phyloP scores from a whole-genome alignment of 2,329 filamentous ascomycete species.

The Colletotrichum aenigma region DNA sequence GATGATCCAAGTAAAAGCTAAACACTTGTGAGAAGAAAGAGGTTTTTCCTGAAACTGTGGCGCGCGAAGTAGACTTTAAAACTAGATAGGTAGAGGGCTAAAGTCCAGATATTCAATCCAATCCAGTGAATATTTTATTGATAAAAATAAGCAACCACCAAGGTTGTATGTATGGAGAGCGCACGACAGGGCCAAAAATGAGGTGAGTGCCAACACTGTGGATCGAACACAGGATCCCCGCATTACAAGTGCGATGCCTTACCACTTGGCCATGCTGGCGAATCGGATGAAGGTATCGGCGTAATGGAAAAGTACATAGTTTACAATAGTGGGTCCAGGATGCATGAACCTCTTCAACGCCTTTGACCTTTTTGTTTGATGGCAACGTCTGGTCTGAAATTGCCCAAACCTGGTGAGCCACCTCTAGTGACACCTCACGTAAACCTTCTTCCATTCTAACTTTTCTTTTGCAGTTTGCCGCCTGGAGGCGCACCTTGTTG shows the following conservation, averaged over 20 bases:
- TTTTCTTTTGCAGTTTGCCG: too few relatives aligned
- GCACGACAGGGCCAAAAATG: neutral
- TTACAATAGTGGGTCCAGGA: neutral
- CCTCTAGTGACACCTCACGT: neutral
- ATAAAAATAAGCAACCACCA: neutral
- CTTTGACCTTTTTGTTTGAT: neutral
- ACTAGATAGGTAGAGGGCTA: neutral
- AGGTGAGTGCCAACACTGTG: constrained; percentile 28
- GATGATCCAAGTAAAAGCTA: neutral
- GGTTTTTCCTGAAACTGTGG: neutral
- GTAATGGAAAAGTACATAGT: fast-evolving
- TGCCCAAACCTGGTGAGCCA: neutral
- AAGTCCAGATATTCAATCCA: neutral
- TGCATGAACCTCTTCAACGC: neutral
- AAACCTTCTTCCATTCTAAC: too few relatives aligned
- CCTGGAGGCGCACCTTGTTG: too few relatives aligned
- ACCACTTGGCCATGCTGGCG: constrained; percentile 35
- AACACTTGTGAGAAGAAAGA: neutral
- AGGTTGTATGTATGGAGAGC: neutral
- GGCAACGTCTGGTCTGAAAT: neutral
- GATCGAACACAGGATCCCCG: constrained; percentile 38
- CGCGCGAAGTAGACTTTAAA: neutral
- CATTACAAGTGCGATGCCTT: constrained; percentile 40
- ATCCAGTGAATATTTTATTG: neutral
- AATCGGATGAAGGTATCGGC: fast-evolving